Base-by-base conservation (phyloP, 2,329 filamentous ascomycete genomes). In the Malbranchea cinnamomea region DNA sequence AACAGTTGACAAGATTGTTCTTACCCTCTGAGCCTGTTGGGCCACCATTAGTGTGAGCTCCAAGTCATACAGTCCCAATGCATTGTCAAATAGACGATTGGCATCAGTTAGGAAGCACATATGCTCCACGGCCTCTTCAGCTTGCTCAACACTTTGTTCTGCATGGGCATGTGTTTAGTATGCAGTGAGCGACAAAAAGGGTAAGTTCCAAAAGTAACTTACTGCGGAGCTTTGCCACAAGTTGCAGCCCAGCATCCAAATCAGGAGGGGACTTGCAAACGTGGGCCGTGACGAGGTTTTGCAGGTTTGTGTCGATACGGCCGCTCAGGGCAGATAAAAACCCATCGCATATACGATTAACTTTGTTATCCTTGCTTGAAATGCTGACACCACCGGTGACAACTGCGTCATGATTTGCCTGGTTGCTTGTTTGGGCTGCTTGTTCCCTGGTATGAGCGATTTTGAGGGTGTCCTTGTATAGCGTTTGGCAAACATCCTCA, bases 51-150 rank as follows among this genome's bases (percentile, higher is more conserved):
- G 65, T 3, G 87, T 77, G 5, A 98, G 71, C 7, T 93, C 83
- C 2, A 98, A 69, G 46, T 95, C 76, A 50, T 98, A 98, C 2
- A 95, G 63, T 1, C 85, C 85, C 2, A 98, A 64, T 0, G 89
- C 81, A 36, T 85, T 76, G 37, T 94, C 82, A 46, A 93, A 98
- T 0, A 98, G 69, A 22, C 75, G 74, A 51, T 94, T 91, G 26
- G 91, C 78, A 53, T 98, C 89, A 1, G 85, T 82, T 23, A 98
- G 67, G 63, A 98, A 98, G 63, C 84, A 95, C 36, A 98, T 94
- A 47, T 98, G 89, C 49, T 94, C 84, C 13, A 94, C 78, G 0
- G 87, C 87, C 51, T 77, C 78, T 42, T 95, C 87, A 0, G 83
- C 82, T 41, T 85, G 65, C 30, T 74, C 68, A 23, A 72, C 62